A percentile compares a stretch with the other conserved stretches of the same genome.
Evolutionary conservation across 139 green algal genomes (phyloP).

Genomic region (Chlorella sp.): DNA sequence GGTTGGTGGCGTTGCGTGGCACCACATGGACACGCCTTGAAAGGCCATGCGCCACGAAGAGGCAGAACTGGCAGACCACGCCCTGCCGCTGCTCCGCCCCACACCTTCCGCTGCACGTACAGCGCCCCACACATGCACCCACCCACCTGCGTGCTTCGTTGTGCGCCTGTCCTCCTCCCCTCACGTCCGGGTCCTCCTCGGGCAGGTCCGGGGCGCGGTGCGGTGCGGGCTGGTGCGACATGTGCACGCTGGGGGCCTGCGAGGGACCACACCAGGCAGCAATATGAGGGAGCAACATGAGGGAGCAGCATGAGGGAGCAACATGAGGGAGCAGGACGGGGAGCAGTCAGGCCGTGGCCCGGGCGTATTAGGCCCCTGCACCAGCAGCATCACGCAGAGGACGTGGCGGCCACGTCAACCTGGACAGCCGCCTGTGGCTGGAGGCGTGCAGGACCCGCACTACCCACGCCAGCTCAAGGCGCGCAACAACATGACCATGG

Average conservation of each 20-base stretch:
- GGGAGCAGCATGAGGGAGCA: background rate
- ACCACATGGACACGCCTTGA: background rate
- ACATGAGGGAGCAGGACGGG: background rate
- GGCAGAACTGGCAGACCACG: background rate
- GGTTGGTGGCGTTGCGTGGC: background rate
- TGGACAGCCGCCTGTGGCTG: too few relatives aligned
- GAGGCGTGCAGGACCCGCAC: too few relatives aligned
- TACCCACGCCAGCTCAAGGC: too few relatives aligned
- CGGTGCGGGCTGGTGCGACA: conserved; percentile 49
- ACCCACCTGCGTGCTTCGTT: conserved; percentile 44
- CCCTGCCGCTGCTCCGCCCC: background rate
- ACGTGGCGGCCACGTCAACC: too few relatives aligned
- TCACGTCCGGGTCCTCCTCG: conserved; percentile 66
- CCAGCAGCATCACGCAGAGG: background rate
- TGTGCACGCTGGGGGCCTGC: conserved; percentile 30
- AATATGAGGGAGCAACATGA: background rate
- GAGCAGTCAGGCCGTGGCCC: background rate
- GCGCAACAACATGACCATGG: background rate
- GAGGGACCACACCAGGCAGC: background rate
- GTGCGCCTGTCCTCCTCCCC: conserved; percentile 57
- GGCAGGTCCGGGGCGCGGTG: conserved; percentile 29
- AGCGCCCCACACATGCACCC: too few relatives aligned
- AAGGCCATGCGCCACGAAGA: background rate
- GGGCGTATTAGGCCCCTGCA: background rate
- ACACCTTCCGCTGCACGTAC: too few relatives aligned